Conservation (phyloP, 1,284 basidiomycete genomes). For the Tremellales sp. region DNA sequence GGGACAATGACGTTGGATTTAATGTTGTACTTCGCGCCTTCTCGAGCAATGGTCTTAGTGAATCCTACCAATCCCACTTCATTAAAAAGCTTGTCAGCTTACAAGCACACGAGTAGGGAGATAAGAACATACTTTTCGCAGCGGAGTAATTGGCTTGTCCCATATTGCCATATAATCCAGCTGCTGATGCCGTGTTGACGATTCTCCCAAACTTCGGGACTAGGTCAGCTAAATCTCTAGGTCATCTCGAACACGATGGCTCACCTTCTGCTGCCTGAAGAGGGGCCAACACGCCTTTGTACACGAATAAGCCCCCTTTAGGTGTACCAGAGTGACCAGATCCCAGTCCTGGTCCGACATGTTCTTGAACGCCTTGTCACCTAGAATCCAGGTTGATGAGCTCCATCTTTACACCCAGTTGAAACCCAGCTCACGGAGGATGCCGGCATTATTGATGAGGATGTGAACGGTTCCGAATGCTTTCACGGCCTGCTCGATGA, state of each 20-base stretch:
- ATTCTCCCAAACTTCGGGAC: slow-evolving; percentile 68
- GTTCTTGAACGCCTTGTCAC: slow-evolving; percentile 72
- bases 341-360: slow-evolving; percentile 87
- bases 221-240: background rate
- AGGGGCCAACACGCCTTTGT: slow-evolving; percentile 95
- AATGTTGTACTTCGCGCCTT: slow-evolving; percentile 92
- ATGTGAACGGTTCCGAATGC: slow-evolving; percentile 79
- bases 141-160: slow-evolving; percentile 82
- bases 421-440: slow-evolving; percentile 61
- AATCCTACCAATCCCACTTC: slow-evolving; percentile 83
- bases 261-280: slow-evolving; percentile 81
- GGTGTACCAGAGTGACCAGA: slow-evolving; percentile 79
- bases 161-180: slow-evolving; percentile 70
- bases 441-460: slow-evolving; percentile 96
- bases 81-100: slow-evolving; percentile 1
- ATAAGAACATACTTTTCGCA: slow-evolving; percentile 47
- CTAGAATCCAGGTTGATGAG: slow-evolving; percentile 13
- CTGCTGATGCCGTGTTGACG: slow-evolving; percentile 79
- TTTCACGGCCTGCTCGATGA: slow-evolving; percentile 79
- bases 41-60: slow-evolving; percentile 84
- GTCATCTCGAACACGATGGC: slow-evolving; percentile 3
- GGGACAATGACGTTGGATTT: slow-evolving; percentile 84
- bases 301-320: slow-evolving; percentile 93
- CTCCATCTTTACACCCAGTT: slow-evolving; percentile 1
- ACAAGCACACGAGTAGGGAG: background rate